These are phyloP conservation scores for Russula vinacea DNA, from an alignment of 768 basidiomycete species.

Conservation along the genomic window DNA sequence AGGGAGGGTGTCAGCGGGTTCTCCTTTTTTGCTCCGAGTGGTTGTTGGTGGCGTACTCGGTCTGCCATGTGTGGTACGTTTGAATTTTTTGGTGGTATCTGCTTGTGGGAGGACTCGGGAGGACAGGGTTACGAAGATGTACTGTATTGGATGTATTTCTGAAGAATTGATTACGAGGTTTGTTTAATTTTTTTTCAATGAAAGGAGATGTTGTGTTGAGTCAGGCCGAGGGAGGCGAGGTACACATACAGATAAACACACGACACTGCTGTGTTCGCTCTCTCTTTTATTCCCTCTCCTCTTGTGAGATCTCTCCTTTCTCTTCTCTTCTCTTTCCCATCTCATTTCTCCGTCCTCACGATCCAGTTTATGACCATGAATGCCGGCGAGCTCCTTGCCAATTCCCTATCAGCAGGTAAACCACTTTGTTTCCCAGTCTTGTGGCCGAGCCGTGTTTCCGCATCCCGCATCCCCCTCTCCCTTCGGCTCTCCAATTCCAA, in stretches of 20 bases:
- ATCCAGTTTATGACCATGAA: conserved; percentile 60
- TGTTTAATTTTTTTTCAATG: neutral
- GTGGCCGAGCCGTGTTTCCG: conserved; percentile 32
- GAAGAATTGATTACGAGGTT: no score
- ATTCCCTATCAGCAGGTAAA: conserved; percentile 88
- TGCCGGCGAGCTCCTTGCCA: conserved; percentile 85
- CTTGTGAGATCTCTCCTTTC: neutral
- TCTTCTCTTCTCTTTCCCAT: conserved; percentile 7
- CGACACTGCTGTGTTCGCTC: neutral
- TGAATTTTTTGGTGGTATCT: neutral
- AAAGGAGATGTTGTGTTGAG: neutral
- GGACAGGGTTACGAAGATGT: neutral
- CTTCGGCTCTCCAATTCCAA: neutral
- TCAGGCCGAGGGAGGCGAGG: neutral
- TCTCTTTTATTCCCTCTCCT: neutral
- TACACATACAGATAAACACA: conserved; percentile 1
- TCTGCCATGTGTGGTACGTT: conserved; percentile 47
- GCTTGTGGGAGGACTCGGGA: neutral
- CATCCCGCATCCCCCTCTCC: neutral
- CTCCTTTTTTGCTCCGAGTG: neutral
- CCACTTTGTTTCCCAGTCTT: conserved; percentile 33
- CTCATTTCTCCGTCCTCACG: conserved; percentile 3
- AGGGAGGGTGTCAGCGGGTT: neutral
- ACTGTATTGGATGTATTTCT: neutral
- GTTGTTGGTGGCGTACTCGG: conserved; percentile 48